Evolutionary conservation across 495 filamentous ascomycete genomes (phyloP), one percentile per base, ranked within the genome.

Genomic region (Sordaria brevicollis): DNA sequence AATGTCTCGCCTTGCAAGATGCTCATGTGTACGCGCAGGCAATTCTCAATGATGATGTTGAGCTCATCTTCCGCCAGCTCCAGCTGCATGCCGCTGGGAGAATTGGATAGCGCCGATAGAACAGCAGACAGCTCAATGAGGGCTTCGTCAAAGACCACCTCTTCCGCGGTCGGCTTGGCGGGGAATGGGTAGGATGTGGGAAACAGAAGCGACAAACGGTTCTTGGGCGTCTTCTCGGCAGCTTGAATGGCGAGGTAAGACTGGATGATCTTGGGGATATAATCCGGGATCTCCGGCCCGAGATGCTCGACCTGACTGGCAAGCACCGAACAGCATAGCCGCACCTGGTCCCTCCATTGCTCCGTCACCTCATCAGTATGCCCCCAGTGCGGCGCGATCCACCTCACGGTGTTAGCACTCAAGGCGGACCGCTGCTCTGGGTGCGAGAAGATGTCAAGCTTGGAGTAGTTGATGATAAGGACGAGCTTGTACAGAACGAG

Each of bases 301-400:
- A 93, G 87, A 72, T 92, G 88, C 33, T 88, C 85, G 65, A 93
- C 84, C 76, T 98, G 90, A 69, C 89, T 90, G 3, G 95, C 91
- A 21, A 98, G 87, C 65, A 98, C 92, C 1, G 94, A 93, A 77
- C 92, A 95, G 76, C 92, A 94, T 25, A 99, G 83, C 6, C 95
- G 91, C 17, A 97, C 91, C 81, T 99, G 95, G 19, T 97, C 92
- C 71, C 89, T 91, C 86, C 92, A 99, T 76, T 96, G 93, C 11
- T 92, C 88, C 5, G 89, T 93, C 2, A 95, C 88, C 36, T 87
- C 83, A 1, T 86, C 83, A 7, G 85, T 87, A 67, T 86, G 87
- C 36, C 95, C 95, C 95, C 95, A 99, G 79, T 98, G 93, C 8
- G 94, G 94, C 2, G 89, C 91, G 73, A 99, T 86, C 95, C 95